Evolutionary conservation across 768 basidiomycete genomes (phyloP).

Genomic region (Phylloporus rhodoxanthus): DNA sequence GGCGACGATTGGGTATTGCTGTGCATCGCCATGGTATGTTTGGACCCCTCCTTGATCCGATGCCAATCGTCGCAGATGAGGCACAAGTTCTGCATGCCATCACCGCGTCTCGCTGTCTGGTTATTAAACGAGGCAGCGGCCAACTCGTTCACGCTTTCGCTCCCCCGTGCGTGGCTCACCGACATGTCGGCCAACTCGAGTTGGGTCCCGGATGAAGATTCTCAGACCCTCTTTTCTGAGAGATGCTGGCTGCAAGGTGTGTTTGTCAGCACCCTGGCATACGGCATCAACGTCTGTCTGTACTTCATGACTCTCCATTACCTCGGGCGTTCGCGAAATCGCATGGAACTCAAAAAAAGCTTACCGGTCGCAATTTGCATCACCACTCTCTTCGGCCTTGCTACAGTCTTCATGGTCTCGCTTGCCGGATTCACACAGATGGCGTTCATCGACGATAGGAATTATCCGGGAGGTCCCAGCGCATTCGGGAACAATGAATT

Average conservation of each 20-base stretch:
- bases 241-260: conserved; percentile 14
- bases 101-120: background rate
- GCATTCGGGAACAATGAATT: conserved; percentile 20
- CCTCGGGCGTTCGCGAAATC: conserved; percentile 2
- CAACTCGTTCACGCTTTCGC: background rate
- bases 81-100: background rate
- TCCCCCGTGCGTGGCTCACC: background rate
- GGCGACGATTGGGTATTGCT: no score
- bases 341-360: conserved; percentile 1
- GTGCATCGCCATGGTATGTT: no score
- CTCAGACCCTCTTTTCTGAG: conserved; percentile 15
- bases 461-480: conserved; percentile 30
- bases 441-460: conserved; percentile 28
- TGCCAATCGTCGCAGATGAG: background rate
- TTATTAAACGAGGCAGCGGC: background rate
- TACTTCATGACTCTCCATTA: conserved; percentile 9
- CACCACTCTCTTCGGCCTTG: conserved; percentile 2
- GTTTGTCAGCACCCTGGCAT: conserved; percentile 6
- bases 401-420: conserved; percentile 15
- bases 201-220: conserved; percentile 12
- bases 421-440: conserved; percentile 22
- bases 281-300: conserved; percentile 5
- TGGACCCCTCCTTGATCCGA: no score
- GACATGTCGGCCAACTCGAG: conserved; percentile 15
- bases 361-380: conserved; percentile 6